Percentiles rank a stretch among this genome's conserved stretches.
phyloP scores from a whole-genome alignment of 176 grass and related monocot species.

The Puya raimondii region DNA sequence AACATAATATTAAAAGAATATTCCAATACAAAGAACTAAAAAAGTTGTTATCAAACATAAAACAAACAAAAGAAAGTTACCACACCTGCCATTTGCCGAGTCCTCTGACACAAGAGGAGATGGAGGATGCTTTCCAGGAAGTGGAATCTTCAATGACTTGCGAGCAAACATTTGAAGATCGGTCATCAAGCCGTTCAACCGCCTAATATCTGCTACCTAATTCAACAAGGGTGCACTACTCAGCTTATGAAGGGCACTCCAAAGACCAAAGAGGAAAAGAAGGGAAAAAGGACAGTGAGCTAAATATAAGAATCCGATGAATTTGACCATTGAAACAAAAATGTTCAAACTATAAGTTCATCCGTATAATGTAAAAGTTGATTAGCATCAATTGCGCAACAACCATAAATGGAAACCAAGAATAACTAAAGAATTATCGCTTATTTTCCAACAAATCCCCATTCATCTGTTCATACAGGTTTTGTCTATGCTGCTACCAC shows the following conservation, averaged over 20 bases:
- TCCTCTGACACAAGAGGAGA: conserved; percentile 46
- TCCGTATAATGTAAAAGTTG: neutral
- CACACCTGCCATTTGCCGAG: conserved; percentile 9
- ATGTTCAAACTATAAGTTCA: neutral
- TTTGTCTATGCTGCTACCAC: neutral
- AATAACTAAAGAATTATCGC: neutral
- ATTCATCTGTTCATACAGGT: neutral
- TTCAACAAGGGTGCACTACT: neutral
- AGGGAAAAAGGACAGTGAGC: neutral
- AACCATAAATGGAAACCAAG: too few relatives aligned
- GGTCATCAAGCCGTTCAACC: conserved; percentile 75
- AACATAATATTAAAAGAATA: neutral
- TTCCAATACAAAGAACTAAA: neutral
- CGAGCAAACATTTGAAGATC: conserved; percentile 97
- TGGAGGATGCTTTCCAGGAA: conserved; percentile 64
- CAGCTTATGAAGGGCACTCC: neutral
- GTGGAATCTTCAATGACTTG: conserved; percentile 74
- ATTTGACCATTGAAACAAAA: neutral
- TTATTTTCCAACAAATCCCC: neutral
- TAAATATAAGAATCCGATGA: neutral
- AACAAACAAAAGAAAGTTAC: neutral
- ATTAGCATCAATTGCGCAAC: neutral
- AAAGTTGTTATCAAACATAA: neutral
- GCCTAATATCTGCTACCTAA: conserved; percentile 83
- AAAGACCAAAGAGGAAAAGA: neutral